Percentiles rank a stretch among this genome's conserved stretches.
These are phyloP conservation scores for Boletus bicolor DNA, from an alignment of 768 basidiomycete genomes.

Conservation along the genomic window DNA sequence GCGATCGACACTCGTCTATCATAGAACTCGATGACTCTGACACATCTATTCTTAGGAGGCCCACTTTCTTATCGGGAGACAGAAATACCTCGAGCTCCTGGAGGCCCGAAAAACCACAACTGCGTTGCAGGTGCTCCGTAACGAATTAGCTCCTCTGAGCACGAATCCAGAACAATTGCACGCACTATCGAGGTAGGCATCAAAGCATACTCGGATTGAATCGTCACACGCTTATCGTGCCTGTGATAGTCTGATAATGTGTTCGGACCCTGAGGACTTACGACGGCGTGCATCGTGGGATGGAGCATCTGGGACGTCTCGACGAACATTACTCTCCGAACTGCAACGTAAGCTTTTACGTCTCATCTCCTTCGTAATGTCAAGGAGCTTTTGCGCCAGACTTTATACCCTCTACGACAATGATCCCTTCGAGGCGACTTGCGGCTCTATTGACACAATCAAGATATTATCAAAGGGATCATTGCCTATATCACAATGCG, in stretches of 20 bases:
- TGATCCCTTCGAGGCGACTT: slow-evolving; percentile 91
- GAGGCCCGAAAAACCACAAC: slow-evolving; percentile 76
- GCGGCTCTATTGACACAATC: slow-evolving; percentile 84
- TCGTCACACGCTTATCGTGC: slow-evolving; percentile 16
- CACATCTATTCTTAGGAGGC: slow-evolving; percentile 54
- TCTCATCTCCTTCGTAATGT: neutral
- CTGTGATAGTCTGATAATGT: slow-evolving; percentile 80
- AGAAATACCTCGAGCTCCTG: slow-evolving; percentile 93
- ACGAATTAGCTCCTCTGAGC: slow-evolving; percentile 82
- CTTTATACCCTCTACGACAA: slow-evolving; percentile 85
- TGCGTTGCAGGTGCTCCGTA: slow-evolving; percentile 82
- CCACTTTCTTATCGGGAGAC: slow-evolving; percentile 84
- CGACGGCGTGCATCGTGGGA: slow-evolving; percentile 84
- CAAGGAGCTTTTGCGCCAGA: slow-evolving; percentile 42
- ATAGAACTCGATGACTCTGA: slow-evolving; percentile 16
- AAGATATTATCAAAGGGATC: slow-evolving; percentile 69
- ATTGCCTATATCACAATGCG: slow-evolving; percentile 85
- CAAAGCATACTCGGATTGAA: slow-evolving; percentile 7
- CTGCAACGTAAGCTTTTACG: slow-evolving; percentile 66
- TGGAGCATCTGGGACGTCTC: slow-evolving; percentile 77
- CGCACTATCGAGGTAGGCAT: slow-evolving; percentile 75
- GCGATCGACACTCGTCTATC: slow-evolving; percentile 28
- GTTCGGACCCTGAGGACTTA: slow-evolving; percentile 78
- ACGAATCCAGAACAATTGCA: slow-evolving; percentile 81
- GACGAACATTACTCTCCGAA: slow-evolving; percentile 68